Conservation (phyloP, 306 rosid species). For the Oemleria cerasiformis region DNA sequence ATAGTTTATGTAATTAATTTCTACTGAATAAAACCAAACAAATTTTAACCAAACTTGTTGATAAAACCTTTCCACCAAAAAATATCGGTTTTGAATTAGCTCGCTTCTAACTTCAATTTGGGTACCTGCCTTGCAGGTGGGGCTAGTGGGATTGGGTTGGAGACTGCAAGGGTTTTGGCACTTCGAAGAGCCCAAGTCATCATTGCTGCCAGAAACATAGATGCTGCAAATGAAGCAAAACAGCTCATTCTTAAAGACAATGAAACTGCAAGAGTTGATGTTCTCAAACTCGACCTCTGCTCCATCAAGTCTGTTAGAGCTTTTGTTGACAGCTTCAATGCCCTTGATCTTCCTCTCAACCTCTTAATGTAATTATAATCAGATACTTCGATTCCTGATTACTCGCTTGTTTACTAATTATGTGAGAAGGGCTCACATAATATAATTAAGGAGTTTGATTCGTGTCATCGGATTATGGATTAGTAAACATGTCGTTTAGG, state of each 20-base stretch:
- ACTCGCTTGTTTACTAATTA: too few species aligned
- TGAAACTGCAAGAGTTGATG: conserved; percentile 49
- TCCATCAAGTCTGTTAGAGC: conserved; percentile 58
- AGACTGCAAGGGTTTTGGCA: conserved; percentile 71
- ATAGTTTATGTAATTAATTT: too few species aligned
- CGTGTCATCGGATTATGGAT: too few species aligned
- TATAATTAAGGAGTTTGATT: too few species aligned
- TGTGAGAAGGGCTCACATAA: too few species aligned
- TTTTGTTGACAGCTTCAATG: conserved; percentile 55
- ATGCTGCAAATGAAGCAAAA: conserved; percentile 69
- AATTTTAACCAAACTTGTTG: too few species aligned
- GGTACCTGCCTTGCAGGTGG: conserved; percentile 50
- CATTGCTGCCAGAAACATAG: conserved; percentile 72
- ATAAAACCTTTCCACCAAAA: too few species aligned
- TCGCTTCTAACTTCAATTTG: too few species aligned
- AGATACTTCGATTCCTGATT: too few species aligned
- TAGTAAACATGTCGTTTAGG: too few species aligned
- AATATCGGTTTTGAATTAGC: too few species aligned
- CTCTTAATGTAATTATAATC: conserved; percentile 52
- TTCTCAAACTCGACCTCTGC: conserved; percentile 66
- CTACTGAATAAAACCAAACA: too few species aligned
- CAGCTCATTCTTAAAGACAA: conserved; percentile 40
- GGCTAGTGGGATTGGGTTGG: conserved; percentile 92
- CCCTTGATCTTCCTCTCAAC: conserved; percentile 82
- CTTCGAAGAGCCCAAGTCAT: conserved; percentile 66